Conservation (phyloP, 768 basidiomycete genomes). For the Mycena pura region DNA sequence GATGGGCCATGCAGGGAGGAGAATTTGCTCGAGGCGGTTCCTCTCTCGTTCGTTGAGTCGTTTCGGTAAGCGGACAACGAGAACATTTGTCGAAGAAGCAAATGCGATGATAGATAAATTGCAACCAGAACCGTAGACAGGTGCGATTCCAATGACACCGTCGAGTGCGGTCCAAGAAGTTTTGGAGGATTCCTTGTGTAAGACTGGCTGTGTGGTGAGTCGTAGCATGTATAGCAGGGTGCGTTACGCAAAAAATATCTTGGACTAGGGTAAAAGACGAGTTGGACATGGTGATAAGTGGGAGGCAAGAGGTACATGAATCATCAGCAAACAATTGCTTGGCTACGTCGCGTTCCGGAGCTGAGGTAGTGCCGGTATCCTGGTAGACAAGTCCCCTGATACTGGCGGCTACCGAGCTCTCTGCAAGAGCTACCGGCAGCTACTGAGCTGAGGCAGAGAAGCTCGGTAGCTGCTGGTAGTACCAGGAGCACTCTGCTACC, state of each 20-base stretch:
- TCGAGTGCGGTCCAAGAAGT: slow-evolving; percentile 37
- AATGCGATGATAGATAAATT: slow-evolving; percentile 47
- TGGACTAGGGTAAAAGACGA: slow-evolving; percentile 36
- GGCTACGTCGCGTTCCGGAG: too few relatives aligned
- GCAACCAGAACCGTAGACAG: slow-evolving; percentile 44
- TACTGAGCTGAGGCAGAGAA: too few relatives aligned
- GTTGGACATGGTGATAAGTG: not conserved
- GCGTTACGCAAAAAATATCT: slow-evolving; percentile 37
- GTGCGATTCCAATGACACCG: slow-evolving; percentile 48
- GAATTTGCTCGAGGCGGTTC: slow-evolving; percentile 34
- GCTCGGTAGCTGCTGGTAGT: too few relatives aligned
- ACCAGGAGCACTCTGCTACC: too few relatives aligned
- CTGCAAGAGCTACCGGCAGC: too few relatives aligned
- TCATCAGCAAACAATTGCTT: too few relatives aligned
- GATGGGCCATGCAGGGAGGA: slow-evolving; percentile 38
- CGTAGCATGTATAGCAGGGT: slow-evolving; percentile 36
- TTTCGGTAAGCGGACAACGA: slow-evolving; percentile 42
- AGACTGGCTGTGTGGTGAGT: slow-evolving; percentile 36
- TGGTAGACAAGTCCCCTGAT: too few relatives aligned
- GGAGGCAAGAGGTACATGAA: not conserved
- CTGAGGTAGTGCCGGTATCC: too few relatives aligned
- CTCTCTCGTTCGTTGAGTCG: slow-evolving; percentile 22
- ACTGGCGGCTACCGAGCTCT: too few relatives aligned
- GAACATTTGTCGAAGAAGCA: slow-evolving; percentile 40
- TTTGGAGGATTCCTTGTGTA: slow-evolving; percentile 27